phyloP scores from a whole-genome alignment of 129 eudicot genomes.

The Heracleum sosnowskyi region DNA sequence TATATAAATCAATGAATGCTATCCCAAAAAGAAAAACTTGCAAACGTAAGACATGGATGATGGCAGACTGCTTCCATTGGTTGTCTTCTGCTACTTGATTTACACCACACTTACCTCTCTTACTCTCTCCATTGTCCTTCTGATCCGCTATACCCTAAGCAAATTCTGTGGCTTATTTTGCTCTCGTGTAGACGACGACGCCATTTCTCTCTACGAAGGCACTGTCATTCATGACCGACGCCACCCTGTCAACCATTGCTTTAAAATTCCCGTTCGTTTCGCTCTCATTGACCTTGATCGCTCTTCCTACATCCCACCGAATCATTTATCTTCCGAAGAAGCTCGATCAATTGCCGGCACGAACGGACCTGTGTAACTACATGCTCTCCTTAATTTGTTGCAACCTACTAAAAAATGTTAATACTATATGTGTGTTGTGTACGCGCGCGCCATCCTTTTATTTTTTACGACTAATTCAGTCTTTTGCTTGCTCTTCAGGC shows the following conservation, averaged over 20 bases:
- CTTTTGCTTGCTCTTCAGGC: not conserved
- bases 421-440: too few relatives aligned
- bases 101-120: not conserved
- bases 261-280: conserved; percentile 11
- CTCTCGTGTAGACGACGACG: not conserved
- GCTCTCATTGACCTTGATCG: conserved; percentile 23
- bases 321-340: conserved; percentile 13
- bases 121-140: not conserved
- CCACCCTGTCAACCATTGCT: not conserved
- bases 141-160: not conserved
- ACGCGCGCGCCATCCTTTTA: too few relatives aligned
- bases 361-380: conserved; percentile 13
- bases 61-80: too few relatives aligned
- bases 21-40: too few relatives aligned
- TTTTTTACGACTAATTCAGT: too few relatives aligned
- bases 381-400: too few relatives aligned
- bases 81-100: too few relatives aligned
- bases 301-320: conserved; percentile 9
- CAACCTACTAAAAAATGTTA: too few relatives aligned
- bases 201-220: not conserved
- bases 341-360: conserved; percentile 15
- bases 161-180: not conserved
- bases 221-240: not conserved
- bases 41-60: too few relatives aligned
- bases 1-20: too few relatives aligned